Evolutionary conservation across 257 asterid genomes (phyloP).

Genomic region (Jasminum sambac): DNA sequence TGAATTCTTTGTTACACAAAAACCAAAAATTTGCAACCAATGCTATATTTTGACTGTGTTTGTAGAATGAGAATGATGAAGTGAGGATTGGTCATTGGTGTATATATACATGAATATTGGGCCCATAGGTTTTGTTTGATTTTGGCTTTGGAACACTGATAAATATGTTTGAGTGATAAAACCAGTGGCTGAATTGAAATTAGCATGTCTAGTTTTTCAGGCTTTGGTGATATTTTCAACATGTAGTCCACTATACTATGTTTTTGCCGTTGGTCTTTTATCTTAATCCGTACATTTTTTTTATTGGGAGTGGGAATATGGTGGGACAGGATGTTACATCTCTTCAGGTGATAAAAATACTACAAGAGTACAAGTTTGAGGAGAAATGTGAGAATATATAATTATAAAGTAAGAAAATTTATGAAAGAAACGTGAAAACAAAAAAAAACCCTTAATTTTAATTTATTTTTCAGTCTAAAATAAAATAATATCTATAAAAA

Average conservation of each 20-base stretch:
- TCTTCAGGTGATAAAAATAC: too few species aligned
- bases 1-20: not conserved
- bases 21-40: not conserved
- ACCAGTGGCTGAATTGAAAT: conserved; percentile 31
- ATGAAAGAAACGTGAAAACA: too few species aligned
- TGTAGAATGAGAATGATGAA: not conserved
- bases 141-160: conserved; percentile 20
- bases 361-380: too few species aligned
- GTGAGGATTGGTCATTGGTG: not conserved
- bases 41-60: not conserved
- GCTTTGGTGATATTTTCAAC: not conserved
- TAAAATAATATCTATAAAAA: too few species aligned
- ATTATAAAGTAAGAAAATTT: too few species aligned
- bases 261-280: conserved; percentile 24
- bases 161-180: conserved; percentile 10
- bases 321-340: too few species aligned
- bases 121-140: conserved; percentile 42
- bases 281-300: conserved; percentile 3
- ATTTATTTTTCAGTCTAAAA: too few species aligned
- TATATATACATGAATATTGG: conserved; percentile 19
- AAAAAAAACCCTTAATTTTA: too few species aligned
- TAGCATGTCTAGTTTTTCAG: not conserved
- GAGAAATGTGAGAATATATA: too few species aligned
- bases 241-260: not conserved
- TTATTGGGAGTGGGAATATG: not conserved